A percentile compares a stretch with the other conserved stretches of the same genome.
phyloP scores from a whole-genome alignment of 202 grass and related monocot species.

The Musa balbisiana region DNA sequence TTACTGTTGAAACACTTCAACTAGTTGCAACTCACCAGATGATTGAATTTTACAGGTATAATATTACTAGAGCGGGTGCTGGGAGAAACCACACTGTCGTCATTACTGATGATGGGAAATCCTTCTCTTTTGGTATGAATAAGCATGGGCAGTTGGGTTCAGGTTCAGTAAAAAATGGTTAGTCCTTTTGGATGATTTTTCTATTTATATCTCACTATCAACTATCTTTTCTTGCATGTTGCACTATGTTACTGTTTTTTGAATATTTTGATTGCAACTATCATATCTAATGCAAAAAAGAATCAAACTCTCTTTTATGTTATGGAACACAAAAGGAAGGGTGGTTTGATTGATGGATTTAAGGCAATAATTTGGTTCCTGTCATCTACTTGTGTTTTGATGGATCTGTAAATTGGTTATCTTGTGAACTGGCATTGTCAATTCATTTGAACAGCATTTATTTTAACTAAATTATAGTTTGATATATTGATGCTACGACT shows the following conservation, averaged over 20 bases:
- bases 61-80: conserved; percentile 58
- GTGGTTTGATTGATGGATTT: too few relatives aligned
- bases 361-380: too few relatives aligned
- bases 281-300: too few relatives aligned
- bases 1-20: not conserved
- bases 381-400: too few relatives aligned
- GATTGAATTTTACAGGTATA: conserved; percentile 46
- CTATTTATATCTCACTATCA: not conserved
- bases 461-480: too few relatives aligned
- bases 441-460: too few relatives aligned
- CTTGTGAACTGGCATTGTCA: too few relatives aligned
- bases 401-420: too few relatives aligned
- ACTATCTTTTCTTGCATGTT: not conserved
- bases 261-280: not conserved
- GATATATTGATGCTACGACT: too few relatives aligned
- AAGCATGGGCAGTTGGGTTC: conserved; percentile 89
- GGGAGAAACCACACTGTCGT: conserved; percentile 87
- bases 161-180: conserved; percentile 72
- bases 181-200: conserved; percentile 12
- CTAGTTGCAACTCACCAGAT: not conserved
- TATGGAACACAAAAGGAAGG: too few relatives aligned
- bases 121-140: conserved; percentile 85
- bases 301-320: too few relatives aligned
- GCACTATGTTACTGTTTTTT: not conserved
- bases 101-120: conserved; percentile 73